A percentile compares a stretch with the other conserved stretches of the same genome.
These are phyloP conservation scores for Metschnikowia peoriensis DNA, from an alignment of 805 yeast genomes.

Conservation along the genomic window DNA sequence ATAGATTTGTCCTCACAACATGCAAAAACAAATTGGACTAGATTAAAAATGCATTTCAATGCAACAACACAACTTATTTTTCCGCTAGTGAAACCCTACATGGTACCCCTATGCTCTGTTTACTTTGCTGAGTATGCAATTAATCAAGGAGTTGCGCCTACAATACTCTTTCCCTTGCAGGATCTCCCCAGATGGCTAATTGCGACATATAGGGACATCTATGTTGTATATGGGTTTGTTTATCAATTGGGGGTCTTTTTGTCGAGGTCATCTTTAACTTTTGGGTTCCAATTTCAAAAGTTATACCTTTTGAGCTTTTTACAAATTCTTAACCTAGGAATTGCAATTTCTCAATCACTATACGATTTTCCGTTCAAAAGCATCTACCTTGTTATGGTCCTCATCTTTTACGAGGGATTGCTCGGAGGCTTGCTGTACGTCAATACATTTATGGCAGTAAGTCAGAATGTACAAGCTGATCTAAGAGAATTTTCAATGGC, in stretches of 20 bases:
- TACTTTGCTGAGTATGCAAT: constrained; percentile 84
- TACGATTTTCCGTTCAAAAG: constrained; percentile 52
- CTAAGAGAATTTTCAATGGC: constrained; percentile 66
- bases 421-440: constrained; percentile 90
- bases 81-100: constrained; percentile 59
- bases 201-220: constrained; percentile 71
- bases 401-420: constrained; percentile 84
- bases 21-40: neutral
- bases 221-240: constrained; percentile 85
- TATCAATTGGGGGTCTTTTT: constrained; percentile 93
- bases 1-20: neutral
- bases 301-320: constrained; percentile 63
- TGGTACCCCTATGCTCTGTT: constrained; percentile 82
- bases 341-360: constrained; percentile 65
- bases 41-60: constrained; percentile 3
- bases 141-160: constrained; percentile 90
- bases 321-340: constrained; percentile 61
- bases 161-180: constrained; percentile 72
- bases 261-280: constrained; percentile 78
- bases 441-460: constrained; percentile 78
- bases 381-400: constrained; percentile 58
- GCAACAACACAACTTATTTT: constrained; percentile 25
- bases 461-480: constrained; percentile 50
- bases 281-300: constrained; percentile 53
- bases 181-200: constrained; percentile 61